Evolutionary conservation across 2,329 filamentous ascomycete genomes (phyloP).

Genomic region (Aspergillus fumigatiaffinis): DNA sequence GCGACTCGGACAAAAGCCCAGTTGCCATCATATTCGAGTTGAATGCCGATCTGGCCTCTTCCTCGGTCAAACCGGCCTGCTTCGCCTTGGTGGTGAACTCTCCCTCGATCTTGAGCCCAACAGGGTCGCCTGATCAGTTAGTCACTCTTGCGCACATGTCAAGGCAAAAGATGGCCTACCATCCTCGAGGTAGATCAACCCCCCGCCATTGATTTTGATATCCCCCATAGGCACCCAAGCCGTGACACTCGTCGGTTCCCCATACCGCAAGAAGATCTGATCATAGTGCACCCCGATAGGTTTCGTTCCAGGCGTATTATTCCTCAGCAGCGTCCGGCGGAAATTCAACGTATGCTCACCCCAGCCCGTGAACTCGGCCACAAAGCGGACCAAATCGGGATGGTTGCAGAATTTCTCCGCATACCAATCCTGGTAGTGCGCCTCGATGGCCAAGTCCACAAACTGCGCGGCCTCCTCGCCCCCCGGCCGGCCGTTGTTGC

Average conservation of each 20-base stretch:
- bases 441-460: conserved; percentile 51
- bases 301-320: conserved; percentile 55
- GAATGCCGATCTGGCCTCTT: conserved; percentile 50
- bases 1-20: conserved; percentile 51
- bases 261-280: conserved; percentile 55
- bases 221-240: conserved; percentile 58
- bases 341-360: conserved; percentile 46
- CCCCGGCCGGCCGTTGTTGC: conserved; percentile 45
- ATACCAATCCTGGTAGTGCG: conserved; percentile 53
- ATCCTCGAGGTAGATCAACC: conserved; percentile 57
- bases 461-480: conserved; percentile 43
- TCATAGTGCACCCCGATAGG: conserved; percentile 61
- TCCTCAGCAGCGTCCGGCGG: conserved; percentile 50
- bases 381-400: conserved; percentile 47
- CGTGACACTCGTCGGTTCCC: conserved; percentile 53
- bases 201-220: conserved; percentile 52
- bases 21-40: conserved; percentile 59
- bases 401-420: conserved; percentile 54
- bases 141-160: too few relatives aligned
- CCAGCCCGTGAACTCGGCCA: conserved; percentile 54
- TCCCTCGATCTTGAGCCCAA: conserved; percentile 50
- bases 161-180: conserved; percentile 9
- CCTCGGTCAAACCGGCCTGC: conserved; percentile 48
- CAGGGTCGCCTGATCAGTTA: conserved; percentile 30
- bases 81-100: conserved; percentile 41